phyloP scores from a whole-genome alignment of 176 grass and related monocot genomes.

The Tillandsia fasciculata region DNA sequence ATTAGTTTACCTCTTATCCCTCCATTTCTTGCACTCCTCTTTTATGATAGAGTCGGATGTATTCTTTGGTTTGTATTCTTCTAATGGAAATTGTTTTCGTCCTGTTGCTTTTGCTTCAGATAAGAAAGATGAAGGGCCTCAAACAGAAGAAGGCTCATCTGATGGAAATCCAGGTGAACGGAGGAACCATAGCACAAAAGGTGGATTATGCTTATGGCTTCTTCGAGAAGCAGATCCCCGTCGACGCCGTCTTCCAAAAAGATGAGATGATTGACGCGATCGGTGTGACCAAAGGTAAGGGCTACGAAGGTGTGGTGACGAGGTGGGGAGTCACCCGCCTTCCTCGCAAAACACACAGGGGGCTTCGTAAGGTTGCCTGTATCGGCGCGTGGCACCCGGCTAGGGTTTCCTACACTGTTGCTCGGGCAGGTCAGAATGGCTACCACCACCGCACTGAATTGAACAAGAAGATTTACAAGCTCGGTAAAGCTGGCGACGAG shows the following conservation, averaged over 20 bases:
- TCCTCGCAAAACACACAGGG: slow-evolving; percentile 97
- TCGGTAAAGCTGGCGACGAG: slow-evolving; percentile 73
- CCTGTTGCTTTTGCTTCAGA: slow-evolving; percentile 26
- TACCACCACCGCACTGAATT: slow-evolving; percentile 92
- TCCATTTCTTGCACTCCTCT: too few species aligned
- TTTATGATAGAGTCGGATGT: not conserved
- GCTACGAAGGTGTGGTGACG: slow-evolving; percentile 91
- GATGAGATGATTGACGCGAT: slow-evolving; percentile 98
- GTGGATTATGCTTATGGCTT: slow-evolving; percentile 78
- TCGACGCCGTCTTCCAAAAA: slow-evolving; percentile 79
- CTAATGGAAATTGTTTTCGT: not conserved
- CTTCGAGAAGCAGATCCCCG: slow-evolving; percentile 74
- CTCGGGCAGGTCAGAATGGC: slow-evolving; percentile 86
- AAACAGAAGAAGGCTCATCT: slow-evolving; percentile 96
- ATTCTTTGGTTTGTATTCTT: not conserved
- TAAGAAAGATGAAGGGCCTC: slow-evolving; percentile 89
- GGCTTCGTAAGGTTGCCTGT: slow-evolving; percentile 93
- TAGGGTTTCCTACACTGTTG: slow-evolving; percentile 89
- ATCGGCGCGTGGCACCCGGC: slow-evolving; percentile 95
- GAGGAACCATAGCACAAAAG: slow-evolving; percentile 73
- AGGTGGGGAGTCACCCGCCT: slow-evolving; percentile 97
- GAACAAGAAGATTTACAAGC: slow-evolving; percentile 94
- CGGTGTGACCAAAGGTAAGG: slow-evolving; percentile 96
- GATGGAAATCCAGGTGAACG: slow-evolving; percentile 93
- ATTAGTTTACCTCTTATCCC: too few species aligned